phyloP scores from a whole-genome alignment of 345 rosid genomes.

The Boechera stricta region DNA sequence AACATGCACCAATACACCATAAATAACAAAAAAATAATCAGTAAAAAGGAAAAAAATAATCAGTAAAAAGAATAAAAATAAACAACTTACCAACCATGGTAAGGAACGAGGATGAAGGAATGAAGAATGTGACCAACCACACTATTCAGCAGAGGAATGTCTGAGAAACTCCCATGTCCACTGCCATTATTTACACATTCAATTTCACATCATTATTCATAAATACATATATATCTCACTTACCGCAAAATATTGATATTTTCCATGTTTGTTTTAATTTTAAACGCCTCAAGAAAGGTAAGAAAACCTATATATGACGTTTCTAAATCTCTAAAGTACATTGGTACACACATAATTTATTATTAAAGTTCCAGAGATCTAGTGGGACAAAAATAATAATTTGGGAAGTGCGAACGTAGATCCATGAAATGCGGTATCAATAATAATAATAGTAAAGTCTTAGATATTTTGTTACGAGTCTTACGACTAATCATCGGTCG shows the following conservation, averaged over 20 bases:
- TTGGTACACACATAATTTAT: background rate
- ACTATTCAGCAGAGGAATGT: conserved; percentile 60
- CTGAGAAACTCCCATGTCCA: conserved; percentile 90
- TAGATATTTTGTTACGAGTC: conserved; percentile 34
- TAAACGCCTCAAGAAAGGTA: conserved; percentile 2
- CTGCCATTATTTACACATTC: conserved; percentile 47
- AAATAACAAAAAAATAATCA: background rate
- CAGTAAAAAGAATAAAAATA: background rate
- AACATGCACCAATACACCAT: conserved; percentile 12
- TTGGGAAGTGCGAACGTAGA: conserved; percentile 23
- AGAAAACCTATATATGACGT: background rate
- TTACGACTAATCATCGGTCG: conserved; percentile 22
- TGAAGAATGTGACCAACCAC: conserved; percentile 75
- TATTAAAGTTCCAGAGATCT: conserved; percentile 17
- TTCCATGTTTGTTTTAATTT: background rate
- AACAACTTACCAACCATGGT: conserved; percentile 75
- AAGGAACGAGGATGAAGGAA: conserved; percentile 85
- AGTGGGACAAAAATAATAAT: conserved; percentile 3
- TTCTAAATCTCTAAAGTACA: conserved; percentile 1
- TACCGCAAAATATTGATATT: background rate
- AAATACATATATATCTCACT: background rate
- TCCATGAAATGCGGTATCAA: conserved; percentile 43
- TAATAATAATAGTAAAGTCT: background rate
- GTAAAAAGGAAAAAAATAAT: background rate
- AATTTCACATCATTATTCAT: conserved; percentile 26